Base-by-base conservation (phyloP, 2,329 filamentous ascomycete genomes). In the Colletotrichum australisinense region DNA sequence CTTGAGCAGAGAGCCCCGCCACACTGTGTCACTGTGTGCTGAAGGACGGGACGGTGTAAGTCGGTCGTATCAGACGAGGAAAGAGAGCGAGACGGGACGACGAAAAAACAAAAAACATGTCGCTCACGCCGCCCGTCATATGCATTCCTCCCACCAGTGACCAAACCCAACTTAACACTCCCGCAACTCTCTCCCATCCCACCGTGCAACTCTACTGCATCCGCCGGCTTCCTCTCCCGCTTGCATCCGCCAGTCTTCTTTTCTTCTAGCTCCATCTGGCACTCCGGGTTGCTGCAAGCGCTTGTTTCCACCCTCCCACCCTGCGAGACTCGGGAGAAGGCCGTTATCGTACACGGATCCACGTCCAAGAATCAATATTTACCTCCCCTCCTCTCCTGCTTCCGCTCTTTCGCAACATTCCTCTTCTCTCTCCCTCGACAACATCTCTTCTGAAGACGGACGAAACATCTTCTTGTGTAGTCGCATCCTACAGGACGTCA, bases 281-380 rank as follows among this genome's bases (percentile, higher is more conserved):
- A 58, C 59, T 59, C 63, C 63, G 68, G 67, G 26, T 57, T 46
- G 60, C 59, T 74, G 63, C 64, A 74, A 74, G 64, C 69, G 69
- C 72, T 63, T 69, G 56, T 49, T 42, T 69, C 26, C 14, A 62
- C 53, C 11, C 63, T 52, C 69, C 57, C 38, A 42, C 38, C 38
- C 38, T 42, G 38, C 14, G 16, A n/a, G 16, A 49, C 42, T 49
- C 42, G 42, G 42, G 38, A 42, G 38, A 69, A 26, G 22, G 64
- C 64, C 73, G 69, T 69, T 73, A 74, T 74, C 73, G 69, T 69
- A 30, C 72, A 56, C 69, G 59, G 68, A 73, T 69, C 69, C 68
- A 68, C 62, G 64, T 62, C 58, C 32, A 35, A 52, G 53, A 62
- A 49, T 26, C 63, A 66, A 62, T 73, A 73, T 73, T 72, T 72